Conservation (phyloP, 2,329 filamentous ascomycete genomes). For the Penicillium vulpinum region DNA sequence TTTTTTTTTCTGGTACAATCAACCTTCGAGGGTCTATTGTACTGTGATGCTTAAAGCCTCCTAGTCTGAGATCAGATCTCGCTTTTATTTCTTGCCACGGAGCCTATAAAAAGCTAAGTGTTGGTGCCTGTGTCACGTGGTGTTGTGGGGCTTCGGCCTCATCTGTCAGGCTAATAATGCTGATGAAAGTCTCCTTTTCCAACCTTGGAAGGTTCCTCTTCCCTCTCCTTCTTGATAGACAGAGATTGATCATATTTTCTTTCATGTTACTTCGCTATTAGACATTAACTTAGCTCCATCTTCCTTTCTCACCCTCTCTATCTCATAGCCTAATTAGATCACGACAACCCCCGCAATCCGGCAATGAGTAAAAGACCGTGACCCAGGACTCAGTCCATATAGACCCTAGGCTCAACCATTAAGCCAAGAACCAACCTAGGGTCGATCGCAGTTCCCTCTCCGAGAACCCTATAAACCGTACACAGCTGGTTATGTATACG, state of each 20-base stretch:
- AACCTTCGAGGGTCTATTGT: not conserved
- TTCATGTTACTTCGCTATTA: no score
- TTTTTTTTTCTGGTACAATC: not conserved
- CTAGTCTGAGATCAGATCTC: not conserved
- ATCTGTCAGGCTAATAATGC: not conserved
- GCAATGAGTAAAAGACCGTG: no score
- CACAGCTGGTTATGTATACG: not conserved
- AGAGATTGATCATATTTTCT: no score
- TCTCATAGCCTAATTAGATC: no score
- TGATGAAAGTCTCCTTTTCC: no score
- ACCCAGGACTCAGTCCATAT: no score
- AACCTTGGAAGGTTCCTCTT: not conserved
- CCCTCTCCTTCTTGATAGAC: no score
- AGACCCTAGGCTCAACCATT: no score
- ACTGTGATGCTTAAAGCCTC: not conserved
- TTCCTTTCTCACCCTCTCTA: no score
- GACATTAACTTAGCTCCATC: no score
- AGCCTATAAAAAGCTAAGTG: not conserved
- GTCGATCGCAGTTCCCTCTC: not conserved
- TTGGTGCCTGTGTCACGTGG: not conserved
- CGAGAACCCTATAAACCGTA: not conserved
- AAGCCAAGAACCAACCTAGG: not conserved
- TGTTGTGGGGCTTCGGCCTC: not conserved
- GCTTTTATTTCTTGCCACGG: not conserved
- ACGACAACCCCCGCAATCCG: no score